phyloP scores from a whole-genome alignment of 192 early-diverging fungal genomes.

The Fimicolochytrium jonesii region DNA sequence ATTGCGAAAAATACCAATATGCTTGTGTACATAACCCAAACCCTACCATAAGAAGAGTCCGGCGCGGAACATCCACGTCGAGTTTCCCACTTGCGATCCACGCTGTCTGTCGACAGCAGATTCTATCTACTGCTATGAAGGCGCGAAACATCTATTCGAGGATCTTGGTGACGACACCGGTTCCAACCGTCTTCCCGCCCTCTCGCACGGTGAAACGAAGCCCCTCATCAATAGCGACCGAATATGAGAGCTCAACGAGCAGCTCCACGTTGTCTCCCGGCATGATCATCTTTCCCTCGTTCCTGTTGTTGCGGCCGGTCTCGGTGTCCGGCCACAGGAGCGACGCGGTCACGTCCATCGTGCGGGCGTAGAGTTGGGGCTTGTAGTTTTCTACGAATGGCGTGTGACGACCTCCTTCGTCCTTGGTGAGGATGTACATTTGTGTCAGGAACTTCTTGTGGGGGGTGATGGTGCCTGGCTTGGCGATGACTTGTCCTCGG shows the following conservation, averaged over 20 bases:
- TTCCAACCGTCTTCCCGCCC: slow-evolving; percentile 96
- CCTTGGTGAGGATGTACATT: slow-evolving; percentile 93
- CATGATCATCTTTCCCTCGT: slow-evolving; percentile 95
- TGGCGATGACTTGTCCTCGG: slow-evolving; percentile 89
- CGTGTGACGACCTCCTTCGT: slow-evolving; percentile 97
- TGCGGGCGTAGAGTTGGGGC: slow-evolving; percentile 92
- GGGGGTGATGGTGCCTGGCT: slow-evolving; percentile 88
- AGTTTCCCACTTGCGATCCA: no score
- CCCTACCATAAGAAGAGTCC: no score
- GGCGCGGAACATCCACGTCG: no score
- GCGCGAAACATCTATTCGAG: slow-evolving; percentile 58
- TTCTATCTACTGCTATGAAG: no score
- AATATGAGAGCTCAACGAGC: slow-evolving; percentile 73
- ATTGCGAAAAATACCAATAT: no score
- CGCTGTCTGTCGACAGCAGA: no score
- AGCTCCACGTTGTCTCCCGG: slow-evolving; percentile 95
- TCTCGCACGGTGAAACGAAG: slow-evolving; percentile 97
- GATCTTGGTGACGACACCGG: slow-evolving; percentile 77
- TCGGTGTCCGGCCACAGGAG: slow-evolving; percentile 57
- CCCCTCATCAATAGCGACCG: slow-evolving; percentile 88
- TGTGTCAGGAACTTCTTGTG: slow-evolving; percentile 93
- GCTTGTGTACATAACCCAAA: no score
- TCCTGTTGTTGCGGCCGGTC: slow-evolving; percentile 68
- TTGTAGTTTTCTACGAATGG: slow-evolving; percentile 96
- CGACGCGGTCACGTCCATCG: slow-evolving; percentile 90